A percentile compares a stretch with the other conserved stretches of the same genome.
phyloP scores from a whole-genome alignment of 345 rosid genomes.

The Brassica incana region DNA sequence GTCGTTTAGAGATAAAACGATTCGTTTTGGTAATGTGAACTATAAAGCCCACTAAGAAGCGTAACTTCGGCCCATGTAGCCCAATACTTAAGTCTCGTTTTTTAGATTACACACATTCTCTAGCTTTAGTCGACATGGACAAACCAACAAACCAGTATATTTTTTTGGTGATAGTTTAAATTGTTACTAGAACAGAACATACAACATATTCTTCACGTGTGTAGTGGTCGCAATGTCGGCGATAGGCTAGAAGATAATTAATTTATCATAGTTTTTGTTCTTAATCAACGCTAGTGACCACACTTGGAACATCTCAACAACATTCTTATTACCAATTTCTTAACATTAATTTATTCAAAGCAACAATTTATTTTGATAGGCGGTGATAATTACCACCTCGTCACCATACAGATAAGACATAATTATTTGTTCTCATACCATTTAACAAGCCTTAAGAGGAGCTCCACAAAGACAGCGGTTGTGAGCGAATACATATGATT shows the following conservation, averaged over 20 bases:
- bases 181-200: background rate
- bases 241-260: background rate
- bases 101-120: too few relatives aligned
- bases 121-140: too few relatives aligned
- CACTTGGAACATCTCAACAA: conserved; percentile 1
- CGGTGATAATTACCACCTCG: conserved; percentile 5
- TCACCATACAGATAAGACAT: background rate
- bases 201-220: background rate
- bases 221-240: background rate
- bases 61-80: background rate
- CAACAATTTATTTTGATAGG: background rate
- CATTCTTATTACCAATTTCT: background rate
- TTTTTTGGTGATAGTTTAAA: too few relatives aligned
- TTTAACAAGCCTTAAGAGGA: conserved; percentile 54
- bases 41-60: background rate
- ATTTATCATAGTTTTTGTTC: background rate
- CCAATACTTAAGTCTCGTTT: background rate
- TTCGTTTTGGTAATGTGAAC: conserved; percentile 13
- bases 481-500: conserved; percentile 50
- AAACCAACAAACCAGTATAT: too few relatives aligned
- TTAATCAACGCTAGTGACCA: background rate
- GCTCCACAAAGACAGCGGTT: conserved; percentile 78
- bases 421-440: conserved; percentile 3
- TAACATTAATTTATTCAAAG: background rate
- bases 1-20: too few relatives aligned